Evolutionary conservation across 805 yeast genomes (phyloP), one percentile per base, ranked within the genome.

Genomic region (Hanseniaspora meyeri): DNA sequence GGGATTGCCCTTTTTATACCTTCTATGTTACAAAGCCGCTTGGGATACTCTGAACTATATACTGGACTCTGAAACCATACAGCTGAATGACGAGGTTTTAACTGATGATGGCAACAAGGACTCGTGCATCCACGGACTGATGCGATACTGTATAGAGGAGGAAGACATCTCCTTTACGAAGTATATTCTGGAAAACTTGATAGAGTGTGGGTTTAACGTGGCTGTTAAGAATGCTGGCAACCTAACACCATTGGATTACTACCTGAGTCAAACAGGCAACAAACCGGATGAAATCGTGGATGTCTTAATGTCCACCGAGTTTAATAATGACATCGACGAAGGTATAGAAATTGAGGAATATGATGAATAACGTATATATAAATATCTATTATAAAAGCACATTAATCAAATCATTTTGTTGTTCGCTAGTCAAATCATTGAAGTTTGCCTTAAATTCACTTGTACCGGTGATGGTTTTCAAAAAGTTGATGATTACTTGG

Each of bases 181-280:
- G 27, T 87, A 82, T 62, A 74, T 89, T 37, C 80, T 83, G 12
- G 95, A 87, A 64, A 85, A 83, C 66, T 76, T 93, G 60, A 72
- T 93, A 43, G 96, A 90, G 64, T 95, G 95, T 32, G 97, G 98
- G 2, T 83, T 93, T 1, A 93, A 90, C 69, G 87, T 95, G 2
- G 74, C 77, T 51, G 65, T 78, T 17, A 75, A 67, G 60, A 85
- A 85, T 65, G 76, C 74, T 39, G 73, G 75, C 42, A 87, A 87
- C 27, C 77, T 83, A 63, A 86, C 79, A 62, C 95, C 97, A 7
- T 75, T 84, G 42, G 88, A 87, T 61, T 73, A 89, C 59, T 82
- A 79, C 16, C 32, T 43, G 11, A 14, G 17, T 5, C 24, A 38
- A 46, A 72, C 68, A 31, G 76, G 77, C 9, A 74, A 74, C 24